Percentiles rank a stretch among this genome's conserved stretches.
These are phyloP conservation scores for Cercophora sp. DNA, from an alignment of 495 filamentous ascomycete species.

Conservation along the genomic window DNA sequence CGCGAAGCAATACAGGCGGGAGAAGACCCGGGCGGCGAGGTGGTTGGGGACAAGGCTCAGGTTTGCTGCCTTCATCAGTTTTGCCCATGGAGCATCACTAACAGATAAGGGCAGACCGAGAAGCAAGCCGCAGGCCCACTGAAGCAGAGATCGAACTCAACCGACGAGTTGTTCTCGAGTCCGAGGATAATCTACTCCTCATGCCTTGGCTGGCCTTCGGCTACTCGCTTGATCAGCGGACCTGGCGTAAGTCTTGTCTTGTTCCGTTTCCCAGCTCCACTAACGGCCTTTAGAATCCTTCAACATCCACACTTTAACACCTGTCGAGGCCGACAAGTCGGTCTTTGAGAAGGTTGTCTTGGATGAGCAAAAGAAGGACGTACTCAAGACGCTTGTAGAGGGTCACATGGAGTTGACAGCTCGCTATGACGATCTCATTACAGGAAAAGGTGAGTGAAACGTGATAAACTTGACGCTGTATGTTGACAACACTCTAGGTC, in stretches of 20 bases:
- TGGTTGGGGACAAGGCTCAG: neutral
- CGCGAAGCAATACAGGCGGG: too few species aligned
- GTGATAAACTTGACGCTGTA: neutral
- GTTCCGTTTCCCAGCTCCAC: neutral
- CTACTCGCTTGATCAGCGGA: constrained; percentile 1
- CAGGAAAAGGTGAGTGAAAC: constrained; percentile 21
- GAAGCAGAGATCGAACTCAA: constrained; percentile 2
- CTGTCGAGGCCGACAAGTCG: neutral
- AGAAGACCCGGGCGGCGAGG: neutral
- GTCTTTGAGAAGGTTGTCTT: constrained; percentile 12
- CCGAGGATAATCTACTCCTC: constrained; percentile 8
- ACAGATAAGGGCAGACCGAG: neutral
- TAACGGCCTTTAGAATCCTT: neutral
- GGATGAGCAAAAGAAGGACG: constrained; percentile 12
- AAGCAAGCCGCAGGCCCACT: neutral
- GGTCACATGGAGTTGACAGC: constrained; percentile 1
- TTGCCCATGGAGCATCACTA: too few species aligned
- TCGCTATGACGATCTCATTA: constrained; percentile 23
- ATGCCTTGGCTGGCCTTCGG: neutral
- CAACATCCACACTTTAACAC: neutral
- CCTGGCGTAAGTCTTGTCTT: constrained; percentile 1
- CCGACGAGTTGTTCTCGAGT: constrained; percentile 2
- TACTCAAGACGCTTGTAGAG: constrained; percentile 4
- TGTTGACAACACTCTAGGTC: constrained; percentile 14
- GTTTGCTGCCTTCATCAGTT: neutral